Conservation (phyloP, 306 rosid genomes). For the Echinosophora koreensis region DNA sequence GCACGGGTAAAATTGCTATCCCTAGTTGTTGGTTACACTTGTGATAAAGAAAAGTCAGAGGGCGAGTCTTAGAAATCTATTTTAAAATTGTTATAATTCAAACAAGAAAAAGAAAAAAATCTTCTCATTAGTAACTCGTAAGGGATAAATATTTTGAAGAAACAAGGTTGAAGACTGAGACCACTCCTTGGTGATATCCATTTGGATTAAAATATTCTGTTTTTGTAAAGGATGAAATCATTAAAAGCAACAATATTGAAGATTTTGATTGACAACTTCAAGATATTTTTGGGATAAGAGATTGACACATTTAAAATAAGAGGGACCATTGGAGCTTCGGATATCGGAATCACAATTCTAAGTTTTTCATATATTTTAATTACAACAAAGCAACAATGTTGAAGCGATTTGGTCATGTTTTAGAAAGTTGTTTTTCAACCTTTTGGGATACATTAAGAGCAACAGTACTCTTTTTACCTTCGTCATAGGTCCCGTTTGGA, state of each 20-base stretch:
- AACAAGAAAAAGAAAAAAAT: background rate
- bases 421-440: background rate
- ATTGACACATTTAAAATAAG: background rate
- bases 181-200: slow-evolving; percentile 15
- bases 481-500: background rate
- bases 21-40: background rate
- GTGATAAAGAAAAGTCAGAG: background rate
- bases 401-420: background rate
- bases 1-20: no score
- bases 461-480: background rate
- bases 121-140: background rate
- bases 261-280: slow-evolving; percentile 30
- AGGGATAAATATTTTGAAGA: background rate
- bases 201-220: background rate
- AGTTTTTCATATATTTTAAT: slow-evolving; percentile 20
- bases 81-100: background rate
- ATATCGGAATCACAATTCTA: background rate
- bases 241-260: slow-evolving; percentile 4
- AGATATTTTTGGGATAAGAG: background rate
- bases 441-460: background rate
- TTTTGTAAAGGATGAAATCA: background rate
- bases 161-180: slow-evolving; percentile 6
- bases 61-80: background rate
- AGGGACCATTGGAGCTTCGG: background rate
- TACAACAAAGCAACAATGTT: background rate